Evolutionary conservation across 2,329 filamentous ascomycete species (phyloP).

Genomic region (Pseudogymnoascus pannorum): DNA sequence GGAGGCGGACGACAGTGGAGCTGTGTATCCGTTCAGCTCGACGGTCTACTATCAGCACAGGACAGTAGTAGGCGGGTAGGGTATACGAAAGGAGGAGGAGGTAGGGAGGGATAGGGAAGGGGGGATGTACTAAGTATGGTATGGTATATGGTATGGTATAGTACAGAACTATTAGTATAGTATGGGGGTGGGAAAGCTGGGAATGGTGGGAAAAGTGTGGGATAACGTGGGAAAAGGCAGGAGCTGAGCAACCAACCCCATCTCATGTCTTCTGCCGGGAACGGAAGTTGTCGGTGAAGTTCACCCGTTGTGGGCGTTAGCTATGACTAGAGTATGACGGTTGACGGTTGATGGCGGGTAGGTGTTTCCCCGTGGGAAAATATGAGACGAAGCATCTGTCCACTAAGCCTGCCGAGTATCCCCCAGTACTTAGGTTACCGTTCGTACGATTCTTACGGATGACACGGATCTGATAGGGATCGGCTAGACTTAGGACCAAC

Average conservation of each 20-base stretch:
- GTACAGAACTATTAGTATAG: too few relatives aligned
- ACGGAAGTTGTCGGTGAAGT: background rate
- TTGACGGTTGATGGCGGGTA: too few relatives aligned
- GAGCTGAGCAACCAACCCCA: background rate
- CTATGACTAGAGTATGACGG: too few relatives aligned
- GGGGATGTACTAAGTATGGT: background rate
- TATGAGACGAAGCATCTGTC: background rate
- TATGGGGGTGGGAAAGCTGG: background rate
- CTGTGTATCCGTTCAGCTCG: slow-evolving; percentile 1
- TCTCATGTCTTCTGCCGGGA: background rate
- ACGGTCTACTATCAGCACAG: background rate
- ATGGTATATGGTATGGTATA: background rate
- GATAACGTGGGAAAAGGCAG: background rate
- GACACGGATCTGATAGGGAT: background rate
- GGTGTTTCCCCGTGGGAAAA: background rate
- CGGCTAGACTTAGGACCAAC: background rate
- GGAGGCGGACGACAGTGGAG: background rate
- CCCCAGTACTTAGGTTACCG: too few relatives aligned
- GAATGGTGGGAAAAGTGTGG: background rate
- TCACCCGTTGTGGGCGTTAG: background rate
- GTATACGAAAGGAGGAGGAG: background rate
- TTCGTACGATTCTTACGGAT: background rate
- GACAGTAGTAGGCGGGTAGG: too few relatives aligned
- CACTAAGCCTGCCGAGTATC: slow-evolving; percentile 2
- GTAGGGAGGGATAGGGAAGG: background rate